phyloP scores from a whole-genome alignment of 768 basidiomycete genomes.

The Mycena latifolia region DNA sequence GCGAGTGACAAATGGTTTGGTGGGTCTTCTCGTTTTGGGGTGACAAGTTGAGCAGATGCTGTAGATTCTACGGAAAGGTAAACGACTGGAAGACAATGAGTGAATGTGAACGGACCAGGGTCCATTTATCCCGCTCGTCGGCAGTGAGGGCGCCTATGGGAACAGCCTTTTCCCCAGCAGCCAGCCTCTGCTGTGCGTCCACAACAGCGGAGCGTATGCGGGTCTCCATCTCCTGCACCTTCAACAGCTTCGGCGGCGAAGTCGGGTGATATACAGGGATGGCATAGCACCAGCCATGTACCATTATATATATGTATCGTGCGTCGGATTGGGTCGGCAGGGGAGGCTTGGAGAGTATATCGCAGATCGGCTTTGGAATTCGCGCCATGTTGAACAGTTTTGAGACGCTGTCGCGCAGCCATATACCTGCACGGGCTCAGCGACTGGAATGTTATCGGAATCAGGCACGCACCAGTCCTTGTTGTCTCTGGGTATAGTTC shows the following conservation, averaged over 20 bases:
- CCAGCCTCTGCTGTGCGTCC: constrained; percentile 69
- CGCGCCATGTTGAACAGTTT: constrained; percentile 85
- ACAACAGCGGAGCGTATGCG: constrained; percentile 58
- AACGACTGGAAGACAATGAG: constrained; percentile 11
- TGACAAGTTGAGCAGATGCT: constrained; percentile 75
- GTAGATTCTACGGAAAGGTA: constrained; percentile 68
- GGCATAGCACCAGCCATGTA: constrained; percentile 84
- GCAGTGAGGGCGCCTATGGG: constrained; percentile 81
- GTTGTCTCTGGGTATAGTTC: constrained; percentile 79
- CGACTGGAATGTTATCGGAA: not conserved
- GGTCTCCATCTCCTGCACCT: constrained; percentile 55
- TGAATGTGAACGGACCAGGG: constrained; percentile 60
- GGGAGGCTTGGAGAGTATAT: constrained; percentile 68
- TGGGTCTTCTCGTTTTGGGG: constrained; percentile 72
- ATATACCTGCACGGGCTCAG: constrained; percentile 57
- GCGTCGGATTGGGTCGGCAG: constrained; percentile 59
- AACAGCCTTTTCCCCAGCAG: constrained; percentile 66
- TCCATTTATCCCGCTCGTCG: constrained; percentile 88
- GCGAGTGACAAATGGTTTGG: constrained; percentile 74
- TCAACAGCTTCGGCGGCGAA: constrained; percentile 45
- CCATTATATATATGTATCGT: constrained; percentile 74
- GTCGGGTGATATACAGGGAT: constrained; percentile 71
- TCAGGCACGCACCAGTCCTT: constrained; percentile 65
- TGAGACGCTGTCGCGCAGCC: constrained; percentile 69
- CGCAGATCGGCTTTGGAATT: constrained; percentile 76